These are phyloP conservation scores for Coniochaeta sp. DNA, from an alignment of 2,329 filamentous ascomycete genomes.

Conservation along the genomic window DNA sequence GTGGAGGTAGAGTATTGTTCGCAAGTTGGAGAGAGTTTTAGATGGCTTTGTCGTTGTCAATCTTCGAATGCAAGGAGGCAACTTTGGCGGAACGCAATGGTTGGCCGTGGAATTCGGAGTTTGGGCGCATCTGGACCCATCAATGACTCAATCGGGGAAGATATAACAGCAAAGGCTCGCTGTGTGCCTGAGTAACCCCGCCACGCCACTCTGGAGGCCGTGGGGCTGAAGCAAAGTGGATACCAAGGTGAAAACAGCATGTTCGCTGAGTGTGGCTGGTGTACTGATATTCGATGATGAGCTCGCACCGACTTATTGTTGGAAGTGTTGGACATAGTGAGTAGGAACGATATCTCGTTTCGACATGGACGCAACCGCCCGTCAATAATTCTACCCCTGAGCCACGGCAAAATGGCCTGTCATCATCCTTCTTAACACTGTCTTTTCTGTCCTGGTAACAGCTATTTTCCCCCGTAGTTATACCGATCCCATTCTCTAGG, in stretches of 20 bases:
- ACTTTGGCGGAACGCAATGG: slow-evolving; percentile 2
- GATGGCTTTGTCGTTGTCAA: not conserved
- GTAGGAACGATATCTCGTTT: no score
- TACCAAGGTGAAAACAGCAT: no score
- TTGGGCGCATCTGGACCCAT: not conserved
- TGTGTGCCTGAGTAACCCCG: not conserved
- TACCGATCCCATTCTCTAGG: no score
- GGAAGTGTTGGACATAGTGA: no score
- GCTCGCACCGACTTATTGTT: no score
- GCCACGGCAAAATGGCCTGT: no score
- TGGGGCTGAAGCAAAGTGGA: not conserved
- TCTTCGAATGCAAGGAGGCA: not conserved
- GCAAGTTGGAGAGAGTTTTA: not conserved
- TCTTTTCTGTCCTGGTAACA: no score
- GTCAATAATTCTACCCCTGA: no score
- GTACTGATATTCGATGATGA: no score
- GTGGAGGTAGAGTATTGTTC: not conserved
- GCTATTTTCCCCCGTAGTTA: no score
- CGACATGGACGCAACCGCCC: no score
- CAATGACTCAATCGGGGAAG: slow-evolving; percentile 6
- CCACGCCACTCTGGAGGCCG: not conserved
- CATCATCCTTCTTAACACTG: no score
- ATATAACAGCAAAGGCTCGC: not conserved
- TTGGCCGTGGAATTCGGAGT: slow-evolving; percentile 3
- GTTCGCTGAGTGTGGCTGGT: not conserved